Evolutionary conservation across 2,329 filamentous ascomycete genomes (phyloP), one percentile per base, ranked within the genome.

Genomic region (Coniochaeta prunicola): DNA sequence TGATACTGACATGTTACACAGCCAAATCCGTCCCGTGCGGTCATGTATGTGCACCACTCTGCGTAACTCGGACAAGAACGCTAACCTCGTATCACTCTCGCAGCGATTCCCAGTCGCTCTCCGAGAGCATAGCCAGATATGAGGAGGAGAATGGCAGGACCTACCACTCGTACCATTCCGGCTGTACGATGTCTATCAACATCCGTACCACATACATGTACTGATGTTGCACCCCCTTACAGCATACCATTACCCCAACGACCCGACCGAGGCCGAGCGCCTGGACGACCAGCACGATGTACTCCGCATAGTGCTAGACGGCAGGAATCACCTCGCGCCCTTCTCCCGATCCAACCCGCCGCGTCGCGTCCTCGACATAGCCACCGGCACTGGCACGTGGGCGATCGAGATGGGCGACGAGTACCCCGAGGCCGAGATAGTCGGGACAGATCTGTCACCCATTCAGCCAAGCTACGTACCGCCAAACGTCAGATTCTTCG

Each of bases 401-500:
- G 84, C 85, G 13, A 85, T 90, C 59, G 82, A 88, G 65, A 81
- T 90, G 75, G 85, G 83, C 64, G 82, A 85, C 64, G 66, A 75
- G 55, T 88, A 86, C 60, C 86, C 86, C 13, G 67, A 78, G 4
- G 74, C 86, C 12, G 71, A 79, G 61, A 77, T 90, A 31, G 78
- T 80, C 55, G 87, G 85, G 33, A 87, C 83, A 9, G 87, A 90
- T 65, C 76, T 90, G 6, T 88, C 85, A 1, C 85, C 86, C 1
- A 85, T 89, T 28, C 87, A 90, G 66, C 85, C 86, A 2, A 74
- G 74, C 4, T 76, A 81, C 54, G 86, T 91, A 0, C 88, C 89
- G 0, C 80, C 82, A 19, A 92, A 92, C 62, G 86, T 91, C 15
- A 82, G 85, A 62, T 92, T 92, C 64, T 84, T 85, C 61, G 80